Conservation (phyloP, 1,284 basidiomycete genomes). For the Sporisorium scitamineum region DNA sequence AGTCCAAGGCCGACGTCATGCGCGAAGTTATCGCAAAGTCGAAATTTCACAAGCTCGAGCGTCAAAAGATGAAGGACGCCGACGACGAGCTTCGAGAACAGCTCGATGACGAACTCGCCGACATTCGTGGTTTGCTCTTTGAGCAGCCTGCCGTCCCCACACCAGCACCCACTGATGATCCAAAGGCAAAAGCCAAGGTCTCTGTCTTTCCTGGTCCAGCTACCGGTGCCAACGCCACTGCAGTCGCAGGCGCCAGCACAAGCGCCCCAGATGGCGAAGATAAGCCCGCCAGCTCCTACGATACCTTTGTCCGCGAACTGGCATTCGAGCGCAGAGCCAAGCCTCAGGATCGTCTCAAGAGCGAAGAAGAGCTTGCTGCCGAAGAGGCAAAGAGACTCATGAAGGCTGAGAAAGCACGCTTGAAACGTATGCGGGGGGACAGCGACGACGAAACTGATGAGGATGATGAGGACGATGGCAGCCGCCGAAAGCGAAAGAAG, state of each 20-base stretch:
- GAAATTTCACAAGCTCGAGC: conserved; percentile 80
- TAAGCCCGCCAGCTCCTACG: conserved; percentile 74
- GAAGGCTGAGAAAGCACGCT: conserved; percentile 83
- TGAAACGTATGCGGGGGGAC: conserved; percentile 88
- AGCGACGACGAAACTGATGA: conserved; percentile 71
- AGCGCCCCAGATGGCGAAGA: conserved; percentile 13
- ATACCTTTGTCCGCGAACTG: conserved; percentile 89
- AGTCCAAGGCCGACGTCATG: conserved; percentile 93
- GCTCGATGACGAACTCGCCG: conserved; percentile 88
- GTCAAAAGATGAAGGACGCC: conserved; percentile 87
- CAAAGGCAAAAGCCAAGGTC: conserved; percentile 38
- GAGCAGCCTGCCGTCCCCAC: conserved; percentile 38
- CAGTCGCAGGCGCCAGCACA: conserved; percentile 20
- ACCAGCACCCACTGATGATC: conserved; percentile 26
- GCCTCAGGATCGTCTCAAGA: conserved; percentile 94
- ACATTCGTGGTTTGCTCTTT: conserved; percentile 80
- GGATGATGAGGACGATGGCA: conserved; percentile 65
- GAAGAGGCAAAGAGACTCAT: conserved; percentile 89
- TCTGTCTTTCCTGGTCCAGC: conserved; percentile 38
- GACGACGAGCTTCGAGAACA: conserved; percentile 88
- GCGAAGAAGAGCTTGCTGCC: conserved; percentile 89
- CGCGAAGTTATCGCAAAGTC: conserved; percentile 97
- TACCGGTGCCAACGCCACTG: conserved; percentile 34
- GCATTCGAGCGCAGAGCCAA: conserved; percentile 93
- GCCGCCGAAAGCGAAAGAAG: conserved; percentile 56